Conservation (phyloP, 2,329 filamentous ascomycete genomes). For the Curvularia spicifera region DNA sequence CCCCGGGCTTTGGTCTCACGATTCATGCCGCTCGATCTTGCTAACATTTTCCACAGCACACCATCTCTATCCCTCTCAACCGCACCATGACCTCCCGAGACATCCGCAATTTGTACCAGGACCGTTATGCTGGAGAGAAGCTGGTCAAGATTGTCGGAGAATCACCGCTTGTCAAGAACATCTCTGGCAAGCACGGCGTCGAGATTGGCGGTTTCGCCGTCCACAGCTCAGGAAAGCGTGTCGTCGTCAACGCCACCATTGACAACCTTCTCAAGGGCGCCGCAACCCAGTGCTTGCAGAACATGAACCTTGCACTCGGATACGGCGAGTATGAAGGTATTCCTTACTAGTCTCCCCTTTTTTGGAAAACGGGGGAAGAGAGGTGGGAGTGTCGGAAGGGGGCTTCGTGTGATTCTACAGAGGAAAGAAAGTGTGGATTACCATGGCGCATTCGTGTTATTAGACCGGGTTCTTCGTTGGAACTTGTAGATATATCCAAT, state of each 20-base stretch:
- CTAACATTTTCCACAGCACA: constrained; percentile 62
- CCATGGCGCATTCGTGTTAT: constrained; percentile 11
- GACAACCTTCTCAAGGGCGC: constrained; percentile 95
- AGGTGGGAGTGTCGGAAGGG: not conserved
- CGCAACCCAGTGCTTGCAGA: constrained; percentile 91
- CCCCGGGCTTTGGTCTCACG: no score
- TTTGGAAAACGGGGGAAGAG: not conserved
- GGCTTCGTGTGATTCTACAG: constrained; percentile 4
- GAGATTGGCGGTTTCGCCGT: constrained; percentile 98
- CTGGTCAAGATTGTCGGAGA: constrained; percentile 92
- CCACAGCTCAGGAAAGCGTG: constrained; percentile 84
- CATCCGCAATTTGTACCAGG: constrained; percentile 93
- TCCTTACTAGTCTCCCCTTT: constrained; percentile 54
- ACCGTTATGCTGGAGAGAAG: constrained; percentile 93
- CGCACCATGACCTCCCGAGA: constrained; percentile 88
- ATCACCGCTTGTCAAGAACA: constrained; percentile 82
- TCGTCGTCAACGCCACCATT: constrained; percentile 92
- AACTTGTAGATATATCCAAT: constrained; percentile 21
- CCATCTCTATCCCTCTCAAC: constrained; percentile 86
- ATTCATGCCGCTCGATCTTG: not conserved
- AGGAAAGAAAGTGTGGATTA: not conserved
- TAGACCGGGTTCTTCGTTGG: constrained; percentile 11
- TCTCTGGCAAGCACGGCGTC: constrained; percentile 82
- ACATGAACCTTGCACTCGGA: constrained; percentile 91
- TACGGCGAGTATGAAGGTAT: constrained; percentile 91